Base-by-base conservation (phyloP, 495 filamentous ascomycete genomes). In the Chaetomium fimeti region DNA sequence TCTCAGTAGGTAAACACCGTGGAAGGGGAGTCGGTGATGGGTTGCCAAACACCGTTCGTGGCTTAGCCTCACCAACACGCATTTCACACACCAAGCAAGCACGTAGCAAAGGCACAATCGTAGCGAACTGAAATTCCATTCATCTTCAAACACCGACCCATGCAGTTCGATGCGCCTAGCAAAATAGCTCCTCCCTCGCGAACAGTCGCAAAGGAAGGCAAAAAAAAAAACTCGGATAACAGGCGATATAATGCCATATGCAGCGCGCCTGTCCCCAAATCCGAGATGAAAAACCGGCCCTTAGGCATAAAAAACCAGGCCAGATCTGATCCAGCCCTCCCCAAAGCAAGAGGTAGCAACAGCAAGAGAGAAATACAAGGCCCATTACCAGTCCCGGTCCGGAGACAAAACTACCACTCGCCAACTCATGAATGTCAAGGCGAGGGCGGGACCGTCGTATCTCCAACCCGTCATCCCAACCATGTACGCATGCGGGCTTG, bases 331-430 rank as follows among this genome's bases (percentile, higher is more conserved):
- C 2, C 3, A 52, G 6, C 22, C 48, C 40, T 9, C 42, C 45
- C 18, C 3, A 49, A 52, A 52, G 48, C 48, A 52, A 55, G 16
- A 55, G 18, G 6, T 7, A 36, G 52, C 28, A 55, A 55, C 25
- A 27, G 22, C 9, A 57, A 43, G 16, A 9, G n/a, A 25, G 16
- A 27, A 57, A 57, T n/a, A 43, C 32, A 43, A 27, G 32, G 9
- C 36, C 55, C 55, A 57, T 42, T 29, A 57, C 20, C 38, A 45
- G 22, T 20, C 55, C 20, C 0, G 55, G 55, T 25, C 55, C 32
- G 24, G 18, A 20, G 29, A 24, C 5, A 55, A 36, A 32, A 22
- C 0, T 9, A 11, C 15, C 24, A 16, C 28, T 55, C 27, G 18
- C 52, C 18, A 28, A 32, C 28, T 36, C 32, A 11, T 36, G 6